Evolutionary conservation across 208 protist species (phyloP).

Genomic region (Trypanosoma brucei): DNA sequence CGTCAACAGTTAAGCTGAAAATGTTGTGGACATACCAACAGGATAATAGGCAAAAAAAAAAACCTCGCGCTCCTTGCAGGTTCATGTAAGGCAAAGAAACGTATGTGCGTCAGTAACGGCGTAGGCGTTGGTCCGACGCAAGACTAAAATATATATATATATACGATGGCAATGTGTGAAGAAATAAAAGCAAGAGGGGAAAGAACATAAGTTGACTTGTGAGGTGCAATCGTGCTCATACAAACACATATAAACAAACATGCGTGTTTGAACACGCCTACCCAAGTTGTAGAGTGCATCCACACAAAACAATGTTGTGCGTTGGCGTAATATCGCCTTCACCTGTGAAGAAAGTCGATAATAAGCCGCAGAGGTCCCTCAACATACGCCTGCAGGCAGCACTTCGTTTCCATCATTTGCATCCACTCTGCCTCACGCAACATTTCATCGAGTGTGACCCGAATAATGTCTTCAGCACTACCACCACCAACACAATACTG

Average conservation of each 20-base stretch:
- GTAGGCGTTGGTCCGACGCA: not conserved
- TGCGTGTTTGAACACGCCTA: no score
- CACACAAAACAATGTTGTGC: no score
- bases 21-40: no score
- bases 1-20: no score
- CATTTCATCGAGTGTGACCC: slow-evolving; percentile 26
- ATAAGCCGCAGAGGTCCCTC: slow-evolving; percentile 11
- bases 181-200: no score
- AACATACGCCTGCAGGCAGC: slow-evolving; percentile 49
- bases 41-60: no score
- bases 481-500: slow-evolving; percentile 1
- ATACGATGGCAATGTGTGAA: no score
- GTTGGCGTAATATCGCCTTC: not conserved
- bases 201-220: no score
- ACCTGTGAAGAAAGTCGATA: not conserved
- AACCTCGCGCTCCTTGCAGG: no score
- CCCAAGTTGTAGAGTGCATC: no score
- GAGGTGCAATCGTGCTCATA: no score
- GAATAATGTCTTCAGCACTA: slow-evolving; percentile 11
- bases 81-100: slow-evolving; percentile 32
- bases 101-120: slow-evolving; percentile 10
- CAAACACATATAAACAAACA: not conserved
- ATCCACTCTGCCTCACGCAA: slow-evolving; percentile 51
- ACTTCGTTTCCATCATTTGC: slow-evolving; percentile 49
- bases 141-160: no score